These are phyloP conservation scores for Phytophthora chlamydospora DNA, from an alignment of 352 stramenopile genomes.

Conservation along the genomic window DNA sequence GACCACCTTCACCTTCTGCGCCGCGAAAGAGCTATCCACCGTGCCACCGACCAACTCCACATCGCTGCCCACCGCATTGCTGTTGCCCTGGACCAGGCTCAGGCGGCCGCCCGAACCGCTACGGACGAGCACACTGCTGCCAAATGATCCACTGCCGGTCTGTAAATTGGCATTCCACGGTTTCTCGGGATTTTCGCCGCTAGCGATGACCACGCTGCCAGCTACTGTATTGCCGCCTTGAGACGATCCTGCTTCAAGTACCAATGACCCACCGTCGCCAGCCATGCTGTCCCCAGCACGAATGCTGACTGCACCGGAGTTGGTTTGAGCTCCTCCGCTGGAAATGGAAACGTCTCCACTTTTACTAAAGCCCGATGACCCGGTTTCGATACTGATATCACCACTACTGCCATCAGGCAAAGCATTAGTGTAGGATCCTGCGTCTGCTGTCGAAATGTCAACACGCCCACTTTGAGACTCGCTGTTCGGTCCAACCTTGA, in stretches of 20 bases:
- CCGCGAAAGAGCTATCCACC: slow-evolving; percentile 15
- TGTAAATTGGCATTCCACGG: slow-evolving; percentile 29
- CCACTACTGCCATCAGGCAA: slow-evolving; percentile 38
- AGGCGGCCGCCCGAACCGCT: slow-evolving; percentile 26
- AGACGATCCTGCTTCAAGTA: slow-evolving; percentile 49
- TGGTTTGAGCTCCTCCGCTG: slow-evolving; percentile 31
- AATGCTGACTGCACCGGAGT: slow-evolving; percentile 39
- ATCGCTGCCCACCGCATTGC: slow-evolving; percentile 26
- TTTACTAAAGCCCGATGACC: slow-evolving; percentile 34
- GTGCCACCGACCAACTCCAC: slow-evolving; percentile 31
- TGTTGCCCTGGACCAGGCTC: slow-evolving; percentile 28
- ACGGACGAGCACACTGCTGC: slow-evolving; percentile 10
- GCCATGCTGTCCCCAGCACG: slow-evolving; percentile 33
- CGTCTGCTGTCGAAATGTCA: slow-evolving; percentile 51
- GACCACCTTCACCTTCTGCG: slow-evolving; percentile 31
- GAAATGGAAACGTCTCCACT: slow-evolving; percentile 43
- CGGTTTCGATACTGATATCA: slow-evolving; percentile 42
- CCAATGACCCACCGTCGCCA: slow-evolving; percentile 43
- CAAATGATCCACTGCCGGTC: slow-evolving; percentile 5
- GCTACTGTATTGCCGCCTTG: slow-evolving; percentile 22
- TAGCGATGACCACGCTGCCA: slow-evolving; percentile 41
- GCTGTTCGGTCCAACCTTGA: slow-evolving; percentile 63
- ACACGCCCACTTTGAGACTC: slow-evolving; percentile 49
- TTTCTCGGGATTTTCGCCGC: slow-evolving; percentile 29
- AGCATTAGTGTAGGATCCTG: slow-evolving; percentile 46